phyloP scores from a whole-genome alignment of 345 rosid genomes.

The Heritiera fomes region DNA sequence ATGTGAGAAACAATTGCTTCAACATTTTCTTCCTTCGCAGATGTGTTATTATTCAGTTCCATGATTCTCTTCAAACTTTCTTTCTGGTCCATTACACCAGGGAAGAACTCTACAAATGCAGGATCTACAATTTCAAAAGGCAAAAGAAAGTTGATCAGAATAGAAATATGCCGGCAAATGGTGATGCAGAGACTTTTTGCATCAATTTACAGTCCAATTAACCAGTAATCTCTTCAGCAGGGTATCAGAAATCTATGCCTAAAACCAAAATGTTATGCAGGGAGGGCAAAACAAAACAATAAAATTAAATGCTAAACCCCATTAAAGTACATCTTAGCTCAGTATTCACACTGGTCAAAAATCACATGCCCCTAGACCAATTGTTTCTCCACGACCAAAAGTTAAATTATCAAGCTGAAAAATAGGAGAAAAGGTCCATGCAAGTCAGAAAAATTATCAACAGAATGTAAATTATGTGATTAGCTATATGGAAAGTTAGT shows the following conservation, averaged over 20 bases:
- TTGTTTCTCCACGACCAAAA: neutral
- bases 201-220: neutral
- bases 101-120: slow-evolving; percentile 46
- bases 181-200: neutral
- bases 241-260: neutral
- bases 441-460: neutral
- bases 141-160: neutral
- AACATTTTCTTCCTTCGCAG: slow-evolving; percentile 45
- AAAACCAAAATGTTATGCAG: neutral
- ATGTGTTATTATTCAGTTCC: slow-evolving; percentile 24
- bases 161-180: neutral
- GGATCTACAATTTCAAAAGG: slow-evolving; percentile 52
- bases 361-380: neutral
- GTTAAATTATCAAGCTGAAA: neutral
- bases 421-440: neutral
- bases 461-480: neutral
- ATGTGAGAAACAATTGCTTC: slow-evolving; percentile 44
- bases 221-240: neutral
- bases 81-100: slow-evolving; percentile 31
- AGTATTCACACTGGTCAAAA: neutral
- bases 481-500: neutral
- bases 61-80: slow-evolving; percentile 26
- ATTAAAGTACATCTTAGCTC: neutral
- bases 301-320: neutral
- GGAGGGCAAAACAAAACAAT: neutral